Evolutionary conservation across 371 early-diverging fungal genomes (phyloP).

Genomic region (Zopfochytrium polystomum): DNA sequence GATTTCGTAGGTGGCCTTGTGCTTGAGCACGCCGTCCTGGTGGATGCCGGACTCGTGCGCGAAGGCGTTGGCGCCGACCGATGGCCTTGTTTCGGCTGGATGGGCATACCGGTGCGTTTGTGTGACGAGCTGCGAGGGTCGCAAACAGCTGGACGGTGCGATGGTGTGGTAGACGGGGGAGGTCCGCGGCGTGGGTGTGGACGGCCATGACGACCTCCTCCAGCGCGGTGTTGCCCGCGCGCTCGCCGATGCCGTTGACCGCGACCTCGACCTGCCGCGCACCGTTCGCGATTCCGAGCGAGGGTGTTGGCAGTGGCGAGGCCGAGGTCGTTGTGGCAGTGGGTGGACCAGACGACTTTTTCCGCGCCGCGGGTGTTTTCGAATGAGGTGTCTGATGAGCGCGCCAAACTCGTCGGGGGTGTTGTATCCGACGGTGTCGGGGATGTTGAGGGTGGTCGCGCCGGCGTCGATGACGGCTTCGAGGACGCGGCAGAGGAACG

Average conservation of each 20-base stretch:
- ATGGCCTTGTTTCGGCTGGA: conserved; percentile 97
- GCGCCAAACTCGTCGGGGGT: too few relatives aligned
- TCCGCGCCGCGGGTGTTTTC: conserved; percentile 72
- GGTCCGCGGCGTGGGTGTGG: conserved; percentile 78
- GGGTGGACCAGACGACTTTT: conserved; percentile 80
- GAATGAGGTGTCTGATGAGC: conserved; percentile 75
- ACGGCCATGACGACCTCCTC: conserved; percentile 95
- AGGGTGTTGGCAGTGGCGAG: conserved; percentile 95
- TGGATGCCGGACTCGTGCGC: too few relatives aligned
- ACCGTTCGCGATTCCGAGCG: conserved; percentile 82
- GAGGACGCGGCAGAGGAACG: conserved; percentile 80
- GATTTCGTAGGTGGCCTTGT: too few relatives aligned
- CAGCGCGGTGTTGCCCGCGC: too few relatives aligned
- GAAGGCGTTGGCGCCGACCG: too few relatives aligned
- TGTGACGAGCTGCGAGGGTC: conserved; percentile 84
- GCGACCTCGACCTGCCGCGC: conserved; percentile 94
- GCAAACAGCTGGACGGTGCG: conserved; percentile 78
- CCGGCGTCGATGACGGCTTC: conserved; percentile 88
- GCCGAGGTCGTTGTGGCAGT: conserved; percentile 96
- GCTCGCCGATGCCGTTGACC: too few relatives aligned
- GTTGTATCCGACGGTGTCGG: too few relatives aligned
- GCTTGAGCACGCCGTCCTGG: too few relatives aligned
- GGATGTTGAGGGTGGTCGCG: too few relatives aligned
- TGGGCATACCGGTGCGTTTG: conserved; percentile 85
- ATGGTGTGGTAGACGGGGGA: conserved; percentile 86